phyloP scores from a whole-genome alignment of 1,139 yeast species.

The Nematodospora anomalae region DNA sequence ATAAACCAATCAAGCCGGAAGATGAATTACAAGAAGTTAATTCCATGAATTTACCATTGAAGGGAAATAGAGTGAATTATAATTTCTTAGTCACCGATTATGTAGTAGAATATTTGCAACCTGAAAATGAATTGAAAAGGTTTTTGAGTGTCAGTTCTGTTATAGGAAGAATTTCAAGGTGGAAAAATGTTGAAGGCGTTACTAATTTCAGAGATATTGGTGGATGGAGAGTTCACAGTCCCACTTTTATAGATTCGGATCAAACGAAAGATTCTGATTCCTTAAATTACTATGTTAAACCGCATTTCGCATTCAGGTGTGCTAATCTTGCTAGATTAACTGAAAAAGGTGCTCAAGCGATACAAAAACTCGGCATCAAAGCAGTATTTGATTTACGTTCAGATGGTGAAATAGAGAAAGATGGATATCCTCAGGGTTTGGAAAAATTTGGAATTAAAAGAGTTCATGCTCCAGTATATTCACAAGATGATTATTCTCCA shows the following conservation, averaged over 20 bases:
- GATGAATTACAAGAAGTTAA: slow-evolving; percentile 33
- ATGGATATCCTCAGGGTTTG: slow-evolving; percentile 43
- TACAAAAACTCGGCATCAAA: slow-evolving; percentile 49
- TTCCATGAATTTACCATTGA: slow-evolving; percentile 43
- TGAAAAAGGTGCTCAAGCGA: slow-evolving; percentile 39
- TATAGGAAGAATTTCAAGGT: slow-evolving; percentile 48
- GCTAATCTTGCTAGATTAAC: slow-evolving; percentile 60
- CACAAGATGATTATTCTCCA: slow-evolving; percentile 61
- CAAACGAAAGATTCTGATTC: slow-evolving; percentile 8
- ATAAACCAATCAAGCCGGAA: slow-evolving; percentile 29
- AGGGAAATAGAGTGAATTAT: slow-evolving; percentile 52
- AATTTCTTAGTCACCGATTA: slow-evolving; percentile 54
- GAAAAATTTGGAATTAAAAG: slow-evolving; percentile 49
- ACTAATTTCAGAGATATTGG: slow-evolving; percentile 79
- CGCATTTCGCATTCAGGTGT: slow-evolving; percentile 59
- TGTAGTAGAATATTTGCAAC: slow-evolving; percentile 53
- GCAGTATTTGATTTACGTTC: slow-evolving; percentile 73
- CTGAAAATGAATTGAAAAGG: slow-evolving; percentile 51
- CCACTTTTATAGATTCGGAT: slow-evolving; percentile 21
- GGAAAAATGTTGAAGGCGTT: slow-evolving; percentile 68
- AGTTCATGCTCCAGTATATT: slow-evolving; percentile 61
- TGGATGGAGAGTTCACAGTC: slow-evolving; percentile 57
- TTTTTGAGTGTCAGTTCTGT: slow-evolving; percentile 41
- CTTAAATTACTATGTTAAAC: slow-evolving; percentile 45
- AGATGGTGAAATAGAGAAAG: slow-evolving; percentile 52